Base-by-base conservation (phyloP, 2,329 filamentous ascomycete genomes). In the Chaetomium sp. region DNA sequence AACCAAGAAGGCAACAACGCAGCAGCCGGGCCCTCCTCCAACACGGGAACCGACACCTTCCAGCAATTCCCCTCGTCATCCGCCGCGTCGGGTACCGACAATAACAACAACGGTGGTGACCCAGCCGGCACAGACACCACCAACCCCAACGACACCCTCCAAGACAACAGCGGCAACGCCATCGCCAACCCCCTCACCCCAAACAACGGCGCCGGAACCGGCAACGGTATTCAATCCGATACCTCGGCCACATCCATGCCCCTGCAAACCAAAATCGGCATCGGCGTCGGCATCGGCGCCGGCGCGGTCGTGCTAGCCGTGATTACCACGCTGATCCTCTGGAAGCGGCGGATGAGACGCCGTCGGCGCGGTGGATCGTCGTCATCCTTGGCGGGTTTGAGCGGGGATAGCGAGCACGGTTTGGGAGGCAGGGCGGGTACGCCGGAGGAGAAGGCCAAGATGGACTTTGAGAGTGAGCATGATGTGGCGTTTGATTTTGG, bases 401-500 rank as follows among this genome's bases (percentile, higher is more conserved):
- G 2, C 19, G 19, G 34, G 33, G 42, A 43, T 19, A 52, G 32
- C 12, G 38, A 56, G 41, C 19, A 33, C 33, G 40, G 46, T 11
- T 14, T 10, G 34, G 38, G 42, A 3, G 19, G 46, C 2, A 9
- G 5, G 14, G 40, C 27, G 7, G 19, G 49, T 10, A 52, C 57
- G 37, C 55, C 59, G 36, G 35, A 57, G 35, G 59, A 63, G 10
- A 55, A 49, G 45, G 57, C 58, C 19, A 62, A 62, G 54, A 45
- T 64, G 53, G 61, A 61, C 19, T 63, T 49, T 44, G 61, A 64
- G 53, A 61, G 56, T 54, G 61, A 61, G 52, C 58, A 63, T 32
- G 58, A 61, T 27, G 52, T 63, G 19, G 58, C 56, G 43, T 57
- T 64, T 42, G 63, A 65, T 27, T 61, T 64, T 57, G 59, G 61